A percentile compares a stretch with the other conserved stretches of the same genome.
Evolutionary conservation across 345 rosid species (phyloP).

Genomic region (Heritiera fomes): DNA sequence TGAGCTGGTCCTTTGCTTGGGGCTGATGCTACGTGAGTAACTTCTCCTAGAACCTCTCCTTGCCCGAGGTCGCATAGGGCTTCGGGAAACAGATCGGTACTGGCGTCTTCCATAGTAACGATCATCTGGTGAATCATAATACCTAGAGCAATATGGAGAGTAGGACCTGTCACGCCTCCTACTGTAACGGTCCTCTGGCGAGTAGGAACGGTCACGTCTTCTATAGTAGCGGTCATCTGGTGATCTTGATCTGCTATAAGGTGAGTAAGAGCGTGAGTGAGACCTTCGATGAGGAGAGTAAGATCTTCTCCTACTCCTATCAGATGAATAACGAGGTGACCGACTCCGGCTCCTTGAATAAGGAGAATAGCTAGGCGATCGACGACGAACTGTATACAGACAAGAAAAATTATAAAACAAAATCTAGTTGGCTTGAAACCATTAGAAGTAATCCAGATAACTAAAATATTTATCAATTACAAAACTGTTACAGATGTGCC

Average conservation of each 20-base stretch:
- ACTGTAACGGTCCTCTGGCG: conserved; percentile 34
- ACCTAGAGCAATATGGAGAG: conserved; percentile 30
- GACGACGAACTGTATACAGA: conserved; percentile 37
- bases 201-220: conserved; percentile 41
- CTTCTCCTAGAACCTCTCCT: conserved; percentile 32
- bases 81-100: conserved; percentile 32
- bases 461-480: background rate
- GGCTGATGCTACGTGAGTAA: conserved; percentile 31
- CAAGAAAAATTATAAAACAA: background rate
- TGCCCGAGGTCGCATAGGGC: conserved; percentile 14
- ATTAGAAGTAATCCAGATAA: background rate
- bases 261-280: conserved; percentile 40
- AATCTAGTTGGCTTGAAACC: background rate
- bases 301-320: conserved; percentile 59
- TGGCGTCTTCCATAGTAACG: conserved; percentile 20
- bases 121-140: conserved; percentile 16
- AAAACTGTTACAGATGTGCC: background rate
- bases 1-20: conserved; percentile 28
- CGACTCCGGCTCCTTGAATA: conserved; percentile 32
- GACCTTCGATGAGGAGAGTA: conserved; percentile 50
- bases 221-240: conserved; percentile 29
- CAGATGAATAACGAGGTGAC: conserved; percentile 57
- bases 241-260: conserved; percentile 37
- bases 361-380: conserved; percentile 56
- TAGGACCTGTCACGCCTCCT: conserved; percentile 18